Conservation (phyloP, 2,329 filamentous ascomycete species). For the Ceratocystis cacaofunesta region DNA sequence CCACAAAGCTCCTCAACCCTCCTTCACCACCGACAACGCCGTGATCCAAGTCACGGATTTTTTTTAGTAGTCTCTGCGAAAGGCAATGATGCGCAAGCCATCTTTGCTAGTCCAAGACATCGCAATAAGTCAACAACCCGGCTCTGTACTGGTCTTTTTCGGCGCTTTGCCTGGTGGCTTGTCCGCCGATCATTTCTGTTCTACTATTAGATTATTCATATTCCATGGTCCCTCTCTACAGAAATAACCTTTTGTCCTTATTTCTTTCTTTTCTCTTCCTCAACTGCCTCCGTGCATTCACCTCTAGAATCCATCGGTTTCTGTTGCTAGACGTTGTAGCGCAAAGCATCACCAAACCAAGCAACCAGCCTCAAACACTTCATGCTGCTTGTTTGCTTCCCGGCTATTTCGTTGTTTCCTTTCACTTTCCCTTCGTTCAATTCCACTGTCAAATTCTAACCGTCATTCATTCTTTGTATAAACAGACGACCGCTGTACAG, state of each 20-base stretch:
- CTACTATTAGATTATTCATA: slow-evolving; percentile 4
- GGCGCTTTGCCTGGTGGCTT: slow-evolving; percentile 5
- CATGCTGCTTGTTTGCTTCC: background rate
- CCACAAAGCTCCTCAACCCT: background rate
- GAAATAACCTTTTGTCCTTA: background rate
- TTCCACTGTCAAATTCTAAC: background rate
- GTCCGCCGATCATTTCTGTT: slow-evolving; percentile 5
- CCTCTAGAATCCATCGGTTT: background rate
- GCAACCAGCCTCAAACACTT: background rate
- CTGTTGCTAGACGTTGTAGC: background rate
- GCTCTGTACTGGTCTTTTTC: slow-evolving; percentile 1
- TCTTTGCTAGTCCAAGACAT: slow-evolving; percentile 3
- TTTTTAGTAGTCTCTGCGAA: background rate
- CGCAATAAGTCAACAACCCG: slow-evolving; percentile 4
- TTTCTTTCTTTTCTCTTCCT: background rate
- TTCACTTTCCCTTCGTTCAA: background rate
- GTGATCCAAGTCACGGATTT: background rate
- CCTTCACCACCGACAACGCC: background rate
- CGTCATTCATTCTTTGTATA: background rate
- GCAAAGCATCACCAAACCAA: background rate
- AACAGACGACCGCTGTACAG: background rate
- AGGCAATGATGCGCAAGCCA: slow-evolving; percentile 4
- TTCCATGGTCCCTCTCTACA: background rate
- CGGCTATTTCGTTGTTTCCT: background rate
- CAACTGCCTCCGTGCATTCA: background rate